Base-by-base conservation (phyloP, 192 early-diverging fungal species). In the Obelidium mucronatum region DNA sequence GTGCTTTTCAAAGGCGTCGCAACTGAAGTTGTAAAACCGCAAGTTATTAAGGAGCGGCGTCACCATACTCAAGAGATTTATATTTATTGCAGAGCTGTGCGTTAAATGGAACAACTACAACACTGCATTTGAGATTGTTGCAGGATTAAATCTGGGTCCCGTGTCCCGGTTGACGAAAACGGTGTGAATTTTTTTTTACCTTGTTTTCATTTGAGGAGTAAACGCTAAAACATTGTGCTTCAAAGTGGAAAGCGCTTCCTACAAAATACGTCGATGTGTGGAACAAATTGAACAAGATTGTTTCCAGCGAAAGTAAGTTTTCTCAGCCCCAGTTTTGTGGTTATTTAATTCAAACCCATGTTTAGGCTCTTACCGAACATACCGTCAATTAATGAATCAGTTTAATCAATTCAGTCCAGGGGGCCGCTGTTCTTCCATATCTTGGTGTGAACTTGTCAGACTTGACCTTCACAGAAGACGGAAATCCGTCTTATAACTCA, bases 401-500 rank as follows among this genome's bases (percentile, higher is more conserved):
- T 26, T 80, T 2, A 51, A 67, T 15, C 37, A 63, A 13, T 40
- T 34, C 5, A 40, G 40, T 34, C 3, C 70, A 26, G 22, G 89
- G n/a, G 78, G 82, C 36, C 1, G 93, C 94, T 8, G 84, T 92
- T 5, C 75, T 95, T 2, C 94, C 94, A 0, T 95, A 93, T 62
- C 83, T 95, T 19, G 94, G 94, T 3, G 79, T 94, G 26, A 94
- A 91, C 36, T 79, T 96, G 22, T 92, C 89, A 8, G 95, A 96
- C 64, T 79, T 96, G 75, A 92, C 93, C 0, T 96, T 96, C 79
- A 82, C 92, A 28, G 91, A 95, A 62, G 94, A 95, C 66, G 94
- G 95, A 1, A 95, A 96, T 71, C 86, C 87, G 0, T 90, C 90
- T 0, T 90, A 82, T 70, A 8, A 59, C 42, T 24, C 60, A 28